Conservation (phyloP, 257 asterid species). For the Petrea volubilis region DNA sequence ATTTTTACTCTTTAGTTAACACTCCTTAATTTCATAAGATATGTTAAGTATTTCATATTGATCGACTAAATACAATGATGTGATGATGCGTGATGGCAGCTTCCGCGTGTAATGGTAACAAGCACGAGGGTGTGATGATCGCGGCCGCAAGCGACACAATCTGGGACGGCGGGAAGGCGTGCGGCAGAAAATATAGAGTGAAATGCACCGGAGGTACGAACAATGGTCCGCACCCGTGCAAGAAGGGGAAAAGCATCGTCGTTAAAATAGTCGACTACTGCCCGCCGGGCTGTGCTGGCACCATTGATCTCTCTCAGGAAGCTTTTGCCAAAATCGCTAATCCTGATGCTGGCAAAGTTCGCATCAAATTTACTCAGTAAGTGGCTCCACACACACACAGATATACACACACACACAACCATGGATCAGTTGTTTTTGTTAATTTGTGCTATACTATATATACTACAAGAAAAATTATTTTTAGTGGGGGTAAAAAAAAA, state of each 20-base stretch:
- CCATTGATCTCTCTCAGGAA: constrained; percentile 52
- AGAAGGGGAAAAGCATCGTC: constrained; percentile 33
- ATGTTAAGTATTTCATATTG: no score
- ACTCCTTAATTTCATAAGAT: no score
- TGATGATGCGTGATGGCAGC: no score
- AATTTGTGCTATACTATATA: no score
- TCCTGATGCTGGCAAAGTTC: constrained; percentile 47
- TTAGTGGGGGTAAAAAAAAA: no score
- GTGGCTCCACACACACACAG: no score
- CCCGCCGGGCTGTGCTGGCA: constrained; percentile 42
- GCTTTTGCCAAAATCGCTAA: constrained; percentile 48
- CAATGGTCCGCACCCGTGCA: constrained; percentile 46
- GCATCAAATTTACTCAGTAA: constrained; percentile 31
- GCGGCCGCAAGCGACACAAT: constrained; percentile 46
- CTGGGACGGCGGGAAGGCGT: constrained; percentile 36
- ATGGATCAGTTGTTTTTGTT: no score
- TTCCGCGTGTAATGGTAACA: no score
- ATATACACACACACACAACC: no score
- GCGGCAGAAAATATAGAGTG: constrained; percentile 39
- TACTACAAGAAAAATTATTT: no score
- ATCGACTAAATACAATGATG: no score
- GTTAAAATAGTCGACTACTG: constrained; percentile 42
- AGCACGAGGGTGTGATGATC: constrained; percentile 42
- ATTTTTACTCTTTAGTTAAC: no score
- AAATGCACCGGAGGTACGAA: constrained; percentile 51